These are phyloP conservation scores for Pseudohyphozyma bogoriensis DNA, from an alignment of 768 basidiomycete genomes.

Conservation along the genomic window DNA sequence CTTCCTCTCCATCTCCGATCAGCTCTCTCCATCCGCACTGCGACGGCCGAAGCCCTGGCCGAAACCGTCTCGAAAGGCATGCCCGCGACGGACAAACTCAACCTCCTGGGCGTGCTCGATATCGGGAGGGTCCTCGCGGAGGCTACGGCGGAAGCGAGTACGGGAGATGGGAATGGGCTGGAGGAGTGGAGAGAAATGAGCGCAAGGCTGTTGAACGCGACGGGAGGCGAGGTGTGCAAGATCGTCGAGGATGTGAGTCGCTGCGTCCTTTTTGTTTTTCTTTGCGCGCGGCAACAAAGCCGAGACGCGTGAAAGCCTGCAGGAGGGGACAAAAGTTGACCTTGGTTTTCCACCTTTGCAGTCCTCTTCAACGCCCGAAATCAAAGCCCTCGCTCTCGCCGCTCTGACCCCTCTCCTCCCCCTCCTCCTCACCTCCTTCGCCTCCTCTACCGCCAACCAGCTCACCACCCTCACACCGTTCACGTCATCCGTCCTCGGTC, in stretches of 20 bases:
- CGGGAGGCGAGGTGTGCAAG: slow-evolving; percentile 73
- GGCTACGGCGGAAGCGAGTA: slow-evolving; percentile 53
- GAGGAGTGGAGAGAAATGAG: slow-evolving; percentile 79
- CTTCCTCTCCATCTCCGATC: too few species aligned
- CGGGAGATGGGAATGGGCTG: slow-evolving; percentile 52
- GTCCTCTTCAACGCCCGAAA: slow-evolving; percentile 3
- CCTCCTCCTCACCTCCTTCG: slow-evolving; percentile 74
- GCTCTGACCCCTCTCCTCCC: slow-evolving; percentile 47
- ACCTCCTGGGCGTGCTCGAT: slow-evolving; percentile 78
- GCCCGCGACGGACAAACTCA: slow-evolving; percentile 77
- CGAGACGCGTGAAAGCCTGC: background rate
- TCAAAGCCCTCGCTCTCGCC: slow-evolving; percentile 2
- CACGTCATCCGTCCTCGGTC: slow-evolving; percentile 59
- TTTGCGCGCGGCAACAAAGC: background rate
- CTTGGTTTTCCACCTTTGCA: background rate
- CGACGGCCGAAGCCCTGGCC: slow-evolving; percentile 66
- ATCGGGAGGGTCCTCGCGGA: slow-evolving; percentile 69
- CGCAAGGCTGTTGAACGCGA: slow-evolving; percentile 67
- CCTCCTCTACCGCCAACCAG: slow-evolving; percentile 82
- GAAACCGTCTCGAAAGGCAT: slow-evolving; percentile 86
- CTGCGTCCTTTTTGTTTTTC: background rate
- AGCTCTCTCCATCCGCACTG: slow-evolving; percentile 75
- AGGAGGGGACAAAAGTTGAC: background rate
- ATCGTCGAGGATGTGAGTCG: slow-evolving; percentile 60
- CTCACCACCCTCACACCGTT: slow-evolving; percentile 74